Evolutionary conservation across 1,284 basidiomycete genomes (phyloP), one percentile per base, ranked within the genome.

Genomic region (Bondarzewia mesenterica): DNA sequence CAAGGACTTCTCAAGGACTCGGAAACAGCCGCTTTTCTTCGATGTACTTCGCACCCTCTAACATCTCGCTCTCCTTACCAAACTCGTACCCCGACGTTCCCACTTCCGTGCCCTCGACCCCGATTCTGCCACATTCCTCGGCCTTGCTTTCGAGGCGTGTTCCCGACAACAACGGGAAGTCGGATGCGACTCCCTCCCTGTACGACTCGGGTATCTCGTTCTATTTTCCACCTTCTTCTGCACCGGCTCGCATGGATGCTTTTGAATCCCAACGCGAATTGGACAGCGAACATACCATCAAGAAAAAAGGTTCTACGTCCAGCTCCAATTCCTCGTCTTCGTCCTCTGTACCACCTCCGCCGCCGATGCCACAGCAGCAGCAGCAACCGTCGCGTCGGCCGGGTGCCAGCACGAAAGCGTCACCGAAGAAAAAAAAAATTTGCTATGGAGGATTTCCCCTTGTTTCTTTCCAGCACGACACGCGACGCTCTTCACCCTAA

Each of bases 391-490:
- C 49, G 27, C 36, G 16, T 37, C 7, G 27, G 14, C 7, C 39
- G 29, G 15, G n/a, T 23, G 40, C 23, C 5, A 15, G 25, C 5
- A 2, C 35, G 25, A 18, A 36, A 5, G 42, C 47, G 22, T 23
- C 52, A 14, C n/a, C 18, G 38, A 7, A 38, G 22, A 12, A 22
- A 16, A 14, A 25, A 51, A 20, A 26, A 44, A 3, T 54, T 55
- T 47, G 48, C 55, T 21, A 44, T 55, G 14, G 25, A 46, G 5
- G 55, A 56, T 38, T 56, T 56, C 58, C 66, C 77, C 20, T 73
- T 77, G 52, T 80, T 79, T 12, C 63, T 71, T 48, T 80, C 81
- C 54, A 80, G 81, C 60, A 74, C 75, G 1, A 56, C 70, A 3
- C 77, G 73, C 36, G 64, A 60, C 10, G 16, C 7, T 8, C 16